Conservation (phyloP, 768 basidiomycete genomes). For the Hericium rajendrae region DNA sequence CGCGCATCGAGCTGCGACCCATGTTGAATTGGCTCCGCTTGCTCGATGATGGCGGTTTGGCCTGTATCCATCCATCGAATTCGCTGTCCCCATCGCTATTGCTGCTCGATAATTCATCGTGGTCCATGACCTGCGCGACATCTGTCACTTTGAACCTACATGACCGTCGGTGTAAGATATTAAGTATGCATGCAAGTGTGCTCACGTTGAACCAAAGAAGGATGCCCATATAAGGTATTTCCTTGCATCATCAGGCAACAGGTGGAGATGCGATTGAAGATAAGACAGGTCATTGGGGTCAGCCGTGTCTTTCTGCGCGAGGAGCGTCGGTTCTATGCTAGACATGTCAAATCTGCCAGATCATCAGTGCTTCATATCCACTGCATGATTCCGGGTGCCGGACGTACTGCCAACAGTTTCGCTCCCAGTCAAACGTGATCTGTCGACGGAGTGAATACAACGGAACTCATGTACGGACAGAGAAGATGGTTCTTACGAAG, state of each 20-base stretch:
- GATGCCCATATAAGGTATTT: constrained; percentile 66
- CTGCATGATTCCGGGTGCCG: no score
- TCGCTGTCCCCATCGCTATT: constrained; percentile 39
- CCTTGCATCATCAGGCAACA: constrained; percentile 52
- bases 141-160: constrained; percentile 64
- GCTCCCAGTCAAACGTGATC: constrained; percentile 59
- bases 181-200: constrained; percentile 4
- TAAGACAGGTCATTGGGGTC: constrained; percentile 59
- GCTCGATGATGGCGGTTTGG: constrained; percentile 39
- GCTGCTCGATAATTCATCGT: constrained; percentile 50
- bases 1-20: constrained; percentile 52
- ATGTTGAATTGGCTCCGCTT: constrained; percentile 30
- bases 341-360: constrained; percentile 34
- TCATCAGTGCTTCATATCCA: constrained; percentile 19
- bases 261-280: constrained; percentile 46
- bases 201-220: constrained; percentile 63
- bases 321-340: constrained; percentile 45
- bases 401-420: constrained; percentile 57
- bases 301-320: constrained; percentile 37
- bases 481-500: constrained; percentile 32
- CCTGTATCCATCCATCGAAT: constrained; percentile 36
- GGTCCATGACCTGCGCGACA: constrained; percentile 64
- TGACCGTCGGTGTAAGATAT: background rate
- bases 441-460: constrained; percentile 16
- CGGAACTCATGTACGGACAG: background rate